Base-by-base conservation (phyloP, 83 land plant genomes). In the Picea engelmannii region DNA sequence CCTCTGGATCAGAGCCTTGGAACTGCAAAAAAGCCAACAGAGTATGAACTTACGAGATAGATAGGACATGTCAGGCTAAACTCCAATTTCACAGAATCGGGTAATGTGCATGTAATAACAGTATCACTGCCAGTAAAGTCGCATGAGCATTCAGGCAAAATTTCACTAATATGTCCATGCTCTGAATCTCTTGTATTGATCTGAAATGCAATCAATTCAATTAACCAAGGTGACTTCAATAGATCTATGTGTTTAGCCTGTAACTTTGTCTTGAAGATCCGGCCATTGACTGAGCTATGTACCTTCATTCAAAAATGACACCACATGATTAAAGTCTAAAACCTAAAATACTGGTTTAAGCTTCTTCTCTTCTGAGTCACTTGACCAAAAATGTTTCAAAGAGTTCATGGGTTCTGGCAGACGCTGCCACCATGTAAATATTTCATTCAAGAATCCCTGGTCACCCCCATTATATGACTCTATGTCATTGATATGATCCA, bases 381-480 rank as follows among this genome's bases (percentile, higher is more conserved):
- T 78, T 15, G 69, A 0, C 71, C 66, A 27, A 79, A 84, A 91
- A 60, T 84, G 77, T 85, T 93, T 93, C 21, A 94, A 84, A 77
- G 17, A 84, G 84, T 92, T 94, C 12, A 89, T 23, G 80, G 67
- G 81, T 58, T 21, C 59, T 0, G 96, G 92, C 81, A 79, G 76
- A 16, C 94, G 20, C 73, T 94, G 96, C 96, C 93, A 92, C 94
- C 94, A 94, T 6, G 85, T 86, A 63, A 88, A 94, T 1, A 89
- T 83, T 62, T 94, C 96, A 71, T 92, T 94, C 15, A 94, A 85
- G 81, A 85, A 94, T 17, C 94, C 93, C 69, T 94, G 96, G 66
- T 94, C 96, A 18, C 96, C 96, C 4, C 93, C 96, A 64, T 94
- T 94, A 82, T 90, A 94, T 6, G 94, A 87, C 0, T 42, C 78